Evolutionary conservation across 805 yeast species (phyloP), one percentile per base, ranked within the genome.

Genomic region (Pichia rugopelliculosa): DNA sequence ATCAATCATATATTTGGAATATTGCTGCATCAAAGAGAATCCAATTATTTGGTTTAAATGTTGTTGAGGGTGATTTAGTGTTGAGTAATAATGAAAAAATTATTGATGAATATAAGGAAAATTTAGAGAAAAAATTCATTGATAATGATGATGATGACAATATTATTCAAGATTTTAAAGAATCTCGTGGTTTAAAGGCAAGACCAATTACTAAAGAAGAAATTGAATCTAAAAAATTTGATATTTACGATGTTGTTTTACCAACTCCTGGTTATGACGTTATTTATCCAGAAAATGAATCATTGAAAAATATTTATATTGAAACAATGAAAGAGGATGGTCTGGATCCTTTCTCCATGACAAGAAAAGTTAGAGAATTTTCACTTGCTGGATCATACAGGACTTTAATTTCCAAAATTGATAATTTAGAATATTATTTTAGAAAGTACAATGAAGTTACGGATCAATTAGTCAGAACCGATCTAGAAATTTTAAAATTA

Each of bases 201-300:
- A 75, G 83, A 56, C 76, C 84, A 0, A 73, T 93, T 18, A 86
- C 95, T 0, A 72, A 77, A 46, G 88, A 81, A 48, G 98, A 91
- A 50, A 69, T 83, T 22, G 77, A 70, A 5, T 47, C 69, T 2
- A 77, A 77, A 0, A 76, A 73, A 46, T 86, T 74, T 60, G 65
- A 84, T 12, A 84, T 91, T 30, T 82, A 75, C 59, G 98, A 93
- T 64, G 74, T 93, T 25, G 96, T 95, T 3, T 71, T 93, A 47
- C 98, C 99, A n/a, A 79, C 96, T 0, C 99, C 99, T 2, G 99
- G 99, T 0, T 89, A 80, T 62, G 97, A 89, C 60, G 79, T 93
- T n/a, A 60, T 73, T 13, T 93, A 93, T 60, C 99, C 99, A 7
- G 69, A 74, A 11, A 85, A 87, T 58, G 73, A 72, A 45, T 64